Base-by-base conservation (phyloP, 2,329 filamentous ascomycete genomes). In the Elsinoe ampelina region DNA sequence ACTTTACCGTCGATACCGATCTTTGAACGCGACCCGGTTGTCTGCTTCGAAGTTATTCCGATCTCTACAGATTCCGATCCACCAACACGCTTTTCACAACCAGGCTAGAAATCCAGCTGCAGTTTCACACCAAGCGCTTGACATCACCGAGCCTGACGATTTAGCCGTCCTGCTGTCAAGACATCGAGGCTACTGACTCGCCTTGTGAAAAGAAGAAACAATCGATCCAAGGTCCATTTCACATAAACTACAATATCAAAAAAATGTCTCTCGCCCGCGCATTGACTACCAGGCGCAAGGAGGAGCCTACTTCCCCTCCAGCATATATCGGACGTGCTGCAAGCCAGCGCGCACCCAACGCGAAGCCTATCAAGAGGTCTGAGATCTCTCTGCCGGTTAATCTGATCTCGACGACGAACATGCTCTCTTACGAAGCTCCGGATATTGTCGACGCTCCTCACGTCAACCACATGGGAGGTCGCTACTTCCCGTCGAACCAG, bases 371-470 rank as follows among this genome's bases (percentile, higher is more conserved):
- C 55, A 74, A 83, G 63, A 81, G 85, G 58, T 71, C 79, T 68
- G 85, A 90, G 75, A 98, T 98, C 68, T 98, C 93, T 1, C 82
- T 80, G 2, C 93, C 93, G 0, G 80, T 95, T 55, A 85, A 90
- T 71, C 80, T 98, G 61, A 77, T 96, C 50, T 95, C 93, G 59
- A 95, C 92, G 4, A 97, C 93, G 64, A 98, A 97, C 72, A 89
- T 95, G 81, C 84, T 96, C 56, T 90, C 89, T 6, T 95, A 95
- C 79, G 92, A 92, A 68, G 91, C 93, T 8, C 92, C 92, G 52
- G 87, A 96, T 68, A 84, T 96, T 58, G 59, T 60, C 39, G 68
- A 67, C 45, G 64, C 67, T 19, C 54, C 54, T 47, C 54, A 56
- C 42, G 54, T 56, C 15, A 59, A 52, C 8, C 63, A 64, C 6